Evolutionary conservation across 208 protist species (phyloP).

Genomic region (Leishmania martiniquensis): DNA sequence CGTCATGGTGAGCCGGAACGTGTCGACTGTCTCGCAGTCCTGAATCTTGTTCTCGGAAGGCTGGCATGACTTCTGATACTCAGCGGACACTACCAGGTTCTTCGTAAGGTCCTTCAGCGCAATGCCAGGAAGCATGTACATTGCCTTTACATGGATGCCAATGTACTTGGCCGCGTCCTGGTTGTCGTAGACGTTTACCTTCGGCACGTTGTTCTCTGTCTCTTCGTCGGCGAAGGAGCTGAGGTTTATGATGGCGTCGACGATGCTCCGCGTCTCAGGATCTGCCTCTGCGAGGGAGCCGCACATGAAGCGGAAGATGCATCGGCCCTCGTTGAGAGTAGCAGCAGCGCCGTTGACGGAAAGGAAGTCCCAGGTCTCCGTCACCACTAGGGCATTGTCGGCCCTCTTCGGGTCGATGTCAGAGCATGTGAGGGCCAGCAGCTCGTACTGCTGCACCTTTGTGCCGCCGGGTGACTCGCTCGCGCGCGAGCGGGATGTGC

Average conservation of each 20-base stretch:
- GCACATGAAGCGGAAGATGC: constrained; percentile 84
- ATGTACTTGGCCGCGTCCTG: constrained; percentile 72
- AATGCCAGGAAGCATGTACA: constrained; percentile 88
- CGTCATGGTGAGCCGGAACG: constrained; percentile 74
- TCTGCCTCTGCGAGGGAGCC: constrained; percentile 39
- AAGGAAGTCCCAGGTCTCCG: constrained; percentile 85
- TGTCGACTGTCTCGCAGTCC: constrained; percentile 52
- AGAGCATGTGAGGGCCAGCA: constrained; percentile 68
- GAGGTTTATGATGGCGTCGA: constrained; percentile 77
- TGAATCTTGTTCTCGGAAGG: constrained; percentile 73
- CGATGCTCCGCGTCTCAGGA: constrained; percentile 52
- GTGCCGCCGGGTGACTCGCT: constrained; percentile 21
- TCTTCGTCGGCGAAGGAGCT: constrained; percentile 74
- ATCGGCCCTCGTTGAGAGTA: constrained; percentile 68
- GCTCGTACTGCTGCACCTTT: constrained; percentile 79
- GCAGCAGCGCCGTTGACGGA: constrained; percentile 32
- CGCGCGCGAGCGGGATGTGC: constrained; percentile 19
- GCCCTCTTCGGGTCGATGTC: constrained; percentile 44
- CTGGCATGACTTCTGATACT: constrained; percentile 88
- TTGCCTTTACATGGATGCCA: constrained; percentile 81
- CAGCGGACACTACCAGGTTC: constrained; percentile 63
- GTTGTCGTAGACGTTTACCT: constrained; percentile 62
- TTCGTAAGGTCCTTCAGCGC: constrained; percentile 55
- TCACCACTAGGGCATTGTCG: constrained; percentile 46
- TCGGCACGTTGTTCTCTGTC: constrained; percentile 80